phyloP scores from a whole-genome alignment of 306 rosid genomes.

The Ammopiptanthus mongolicus region DNA sequence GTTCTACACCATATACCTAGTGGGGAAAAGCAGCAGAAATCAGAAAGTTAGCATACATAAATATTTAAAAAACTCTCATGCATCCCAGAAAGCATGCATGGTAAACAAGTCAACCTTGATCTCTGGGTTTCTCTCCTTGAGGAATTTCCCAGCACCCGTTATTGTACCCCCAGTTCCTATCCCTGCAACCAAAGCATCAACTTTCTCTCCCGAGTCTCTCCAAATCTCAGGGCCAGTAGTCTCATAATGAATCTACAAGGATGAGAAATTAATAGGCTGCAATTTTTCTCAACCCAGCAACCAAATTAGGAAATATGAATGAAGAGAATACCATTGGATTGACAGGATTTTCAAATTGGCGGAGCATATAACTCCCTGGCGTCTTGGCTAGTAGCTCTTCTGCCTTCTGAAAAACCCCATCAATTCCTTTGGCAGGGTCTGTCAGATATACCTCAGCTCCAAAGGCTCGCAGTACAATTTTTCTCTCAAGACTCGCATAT shows the following conservation, averaged over 20 bases:
- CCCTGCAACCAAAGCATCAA: conserved; percentile 68
- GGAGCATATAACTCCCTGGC: conserved; percentile 47
- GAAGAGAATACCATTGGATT: conserved; percentile 50
- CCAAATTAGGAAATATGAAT: background rate
- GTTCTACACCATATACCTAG: conserved; percentile 78
- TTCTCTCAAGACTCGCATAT: conserved; percentile 59
- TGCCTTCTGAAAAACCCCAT: conserved; percentile 48
- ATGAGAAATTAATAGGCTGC: background rate
- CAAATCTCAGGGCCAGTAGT: conserved; percentile 92
- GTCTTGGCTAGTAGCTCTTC: conserved; percentile 47
- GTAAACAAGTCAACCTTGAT: conserved; percentile 52
- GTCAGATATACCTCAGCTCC: conserved; percentile 75
- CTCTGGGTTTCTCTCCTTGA: conserved; percentile 64
- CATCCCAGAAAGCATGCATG: background rate
- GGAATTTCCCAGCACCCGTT: conserved; percentile 67
- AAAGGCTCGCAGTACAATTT: conserved; percentile 57
- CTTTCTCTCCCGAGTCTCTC: conserved; percentile 69
- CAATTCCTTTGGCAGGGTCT: conserved; percentile 54
- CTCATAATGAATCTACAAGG: conserved; percentile 69
- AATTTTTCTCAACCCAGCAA: background rate
- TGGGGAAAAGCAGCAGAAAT: background rate
- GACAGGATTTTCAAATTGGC: conserved; percentile 65
- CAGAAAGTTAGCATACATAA: background rate
- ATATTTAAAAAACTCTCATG: background rate
- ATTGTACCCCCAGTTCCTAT: conserved; percentile 84